phyloP scores from a whole-genome alignment of 1,139 yeast species.

The Wickerhamiella infanticola region DNA sequence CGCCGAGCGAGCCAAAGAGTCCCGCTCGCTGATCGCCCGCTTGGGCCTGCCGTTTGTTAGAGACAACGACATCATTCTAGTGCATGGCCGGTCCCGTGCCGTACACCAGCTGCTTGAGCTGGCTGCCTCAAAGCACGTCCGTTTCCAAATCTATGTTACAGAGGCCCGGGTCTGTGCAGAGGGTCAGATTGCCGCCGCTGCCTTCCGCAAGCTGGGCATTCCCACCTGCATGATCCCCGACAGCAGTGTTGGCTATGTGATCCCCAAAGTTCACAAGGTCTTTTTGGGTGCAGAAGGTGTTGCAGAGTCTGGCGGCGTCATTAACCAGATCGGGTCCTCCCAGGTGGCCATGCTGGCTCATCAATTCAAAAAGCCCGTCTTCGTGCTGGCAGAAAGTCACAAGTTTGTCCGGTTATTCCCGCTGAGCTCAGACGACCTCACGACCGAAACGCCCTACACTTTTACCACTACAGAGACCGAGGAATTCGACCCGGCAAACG shows the following conservation, averaged over 20 bases:
- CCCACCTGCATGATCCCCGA: conserved; percentile 87
- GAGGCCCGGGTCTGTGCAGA: conserved; percentile 81
- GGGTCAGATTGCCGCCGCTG: conserved; percentile 61
- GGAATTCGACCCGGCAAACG: conserved; percentile 19
- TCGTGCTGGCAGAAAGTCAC: conserved; percentile 87
- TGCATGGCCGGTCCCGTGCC: conserved; percentile 87
- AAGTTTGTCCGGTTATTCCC: conserved; percentile 95
- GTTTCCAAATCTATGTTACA: conserved; percentile 84
- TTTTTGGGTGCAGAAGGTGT: conserved; percentile 98
- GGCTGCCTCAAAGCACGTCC: conserved; percentile 58
- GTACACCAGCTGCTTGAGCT: conserved; percentile 59
- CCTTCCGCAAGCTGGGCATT: conserved; percentile 60
- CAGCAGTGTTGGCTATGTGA: conserved; percentile 84
- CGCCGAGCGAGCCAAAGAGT: conserved; percentile 80
- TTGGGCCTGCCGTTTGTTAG: conserved; percentile 78
- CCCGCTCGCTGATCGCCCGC: conserved; percentile 76
- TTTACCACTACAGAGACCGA: conserved; percentile 20
- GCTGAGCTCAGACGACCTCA: conserved; percentile 81
- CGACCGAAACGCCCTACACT: conserved; percentile 34
- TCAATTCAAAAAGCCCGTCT: conserved; percentile 80
- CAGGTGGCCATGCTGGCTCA: conserved; percentile 90
- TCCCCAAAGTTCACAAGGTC: conserved; percentile 82
- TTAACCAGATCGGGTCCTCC: conserved; percentile 88
- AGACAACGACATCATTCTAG: conserved; percentile 80
- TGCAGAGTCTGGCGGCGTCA: conserved; percentile 96